phyloP scores from a whole-genome alignment of 1,284 basidiomycete species.

The Erythrobasidium hasegawianum region DNA sequence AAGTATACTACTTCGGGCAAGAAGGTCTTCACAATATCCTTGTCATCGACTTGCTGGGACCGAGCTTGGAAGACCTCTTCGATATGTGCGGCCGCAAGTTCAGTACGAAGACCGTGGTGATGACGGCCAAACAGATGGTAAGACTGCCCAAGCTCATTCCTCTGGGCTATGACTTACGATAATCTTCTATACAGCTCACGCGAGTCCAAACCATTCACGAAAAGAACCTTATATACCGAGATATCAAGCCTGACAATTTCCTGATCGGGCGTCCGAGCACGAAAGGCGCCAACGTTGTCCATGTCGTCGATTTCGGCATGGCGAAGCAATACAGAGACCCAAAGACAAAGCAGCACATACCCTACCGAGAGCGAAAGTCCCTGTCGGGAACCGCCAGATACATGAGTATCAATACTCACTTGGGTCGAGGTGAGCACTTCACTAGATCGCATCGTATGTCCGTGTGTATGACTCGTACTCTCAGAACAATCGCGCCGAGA shows the following conservation, averaged over 20 bases:
- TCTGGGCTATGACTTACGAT: neutral
- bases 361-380: constrained; percentile 91
- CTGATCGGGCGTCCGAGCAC: constrained; percentile 85
- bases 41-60: constrained; percentile 90
- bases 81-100: constrained; percentile 96
- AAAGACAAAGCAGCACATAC: constrained; percentile 95
- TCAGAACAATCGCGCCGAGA: constrained; percentile 89
- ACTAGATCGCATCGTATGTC: too few relatives aligned
- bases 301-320: constrained; percentile 93
- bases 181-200: constrained; percentile 72
- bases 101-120: constrained; percentile 90
- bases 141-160: constrained; percentile 44
- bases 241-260: constrained; percentile 98
- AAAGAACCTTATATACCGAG: constrained; percentile 93
- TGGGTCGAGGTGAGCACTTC: constrained; percentile 75
- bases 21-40: constrained; percentile 97
- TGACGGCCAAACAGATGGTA: constrained; percentile 96
- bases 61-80: constrained; percentile 88
- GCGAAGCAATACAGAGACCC: constrained; percentile 96
- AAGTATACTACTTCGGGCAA: constrained; percentile 96
- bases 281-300: constrained; percentile 77
- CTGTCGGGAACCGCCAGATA: constrained; percentile 85
- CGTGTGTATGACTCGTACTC: too few relatives aligned
- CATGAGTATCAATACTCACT: constrained; percentile 96
- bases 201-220: constrained; percentile 94